phyloP scores from a whole-genome alignment of 306 rosid genomes.

The Begonia masoniana region DNA sequence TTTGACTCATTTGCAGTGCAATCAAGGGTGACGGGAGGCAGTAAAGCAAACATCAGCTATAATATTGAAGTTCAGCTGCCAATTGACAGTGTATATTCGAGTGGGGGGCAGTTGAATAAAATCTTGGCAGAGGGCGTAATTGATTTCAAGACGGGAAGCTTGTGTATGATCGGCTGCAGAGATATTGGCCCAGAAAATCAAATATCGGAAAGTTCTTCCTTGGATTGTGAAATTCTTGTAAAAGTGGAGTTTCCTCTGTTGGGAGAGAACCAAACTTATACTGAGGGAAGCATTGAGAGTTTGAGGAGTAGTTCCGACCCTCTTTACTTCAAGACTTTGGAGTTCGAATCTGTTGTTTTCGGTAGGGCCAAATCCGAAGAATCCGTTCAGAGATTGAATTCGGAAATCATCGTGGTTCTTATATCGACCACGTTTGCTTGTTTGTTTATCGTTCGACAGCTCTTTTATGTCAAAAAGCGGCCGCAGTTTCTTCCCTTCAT shows the following conservation, averaged over 20 bases:
- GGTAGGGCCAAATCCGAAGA: neutral
- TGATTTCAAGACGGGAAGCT: conserved; percentile 36
- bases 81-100: neutral
- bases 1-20: neutral
- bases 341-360: conserved; percentile 15
- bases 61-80: neutral
- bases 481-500: conserved; percentile 38
- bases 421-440: conserved; percentile 45
- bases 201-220: conserved; percentile 4
- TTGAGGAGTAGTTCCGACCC: conserved; percentile 22
- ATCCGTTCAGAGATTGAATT: conserved; percentile 37
- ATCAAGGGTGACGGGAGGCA: neutral
- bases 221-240: conserved; percentile 51
- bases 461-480: conserved; percentile 37
- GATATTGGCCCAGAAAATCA: conserved; percentile 4
- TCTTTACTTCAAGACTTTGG: conserved; percentile 30
- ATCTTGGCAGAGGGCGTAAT: conserved; percentile 51
- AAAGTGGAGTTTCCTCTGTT: conserved; percentile 34
- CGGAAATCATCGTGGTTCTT: conserved; percentile 40
- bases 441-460: conserved; percentile 34
- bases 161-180: conserved; percentile 69
- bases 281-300: conserved; percentile 43
- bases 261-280: neutral
- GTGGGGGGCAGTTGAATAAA: neutral
- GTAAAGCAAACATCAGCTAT: conserved; percentile 16